Evolutionary conservation across 345 rosid species (phyloP).

Genomic region (Eucalyptus grandis): DNA sequence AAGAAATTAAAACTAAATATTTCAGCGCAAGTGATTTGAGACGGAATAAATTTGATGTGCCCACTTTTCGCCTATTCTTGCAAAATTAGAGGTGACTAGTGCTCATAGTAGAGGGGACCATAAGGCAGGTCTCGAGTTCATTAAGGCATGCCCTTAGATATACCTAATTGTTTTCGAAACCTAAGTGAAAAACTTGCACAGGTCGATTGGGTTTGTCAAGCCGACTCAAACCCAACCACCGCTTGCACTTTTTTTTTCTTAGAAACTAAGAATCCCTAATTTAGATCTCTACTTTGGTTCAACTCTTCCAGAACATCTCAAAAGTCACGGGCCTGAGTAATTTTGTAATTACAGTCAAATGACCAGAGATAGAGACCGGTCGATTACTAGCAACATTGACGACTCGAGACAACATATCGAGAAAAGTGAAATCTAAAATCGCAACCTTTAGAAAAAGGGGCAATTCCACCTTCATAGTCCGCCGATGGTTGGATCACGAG

Average conservation of each 20-base stretch:
- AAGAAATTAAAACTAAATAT: not conserved
- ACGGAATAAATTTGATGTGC: not conserved
- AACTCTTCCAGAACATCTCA: not conserved
- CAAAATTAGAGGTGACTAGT: too few species aligned
- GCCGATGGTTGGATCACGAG: not conserved
- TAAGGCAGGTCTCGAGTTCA: too few species aligned
- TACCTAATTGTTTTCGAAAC: too few species aligned
- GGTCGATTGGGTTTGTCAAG: too few species aligned
- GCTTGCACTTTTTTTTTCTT: accelerated
- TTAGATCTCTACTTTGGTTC: not conserved
- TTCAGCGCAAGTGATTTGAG: not conserved
- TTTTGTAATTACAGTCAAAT: too few species aligned
- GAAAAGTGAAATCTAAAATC: not conserved
- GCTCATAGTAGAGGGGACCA: too few species aligned
- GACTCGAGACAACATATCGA: not conserved
- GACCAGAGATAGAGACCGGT: not conserved
- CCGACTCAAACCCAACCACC: too few species aligned
- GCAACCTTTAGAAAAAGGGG: not conserved
- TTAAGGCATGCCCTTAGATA: too few species aligned
- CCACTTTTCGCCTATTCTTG: accelerated
- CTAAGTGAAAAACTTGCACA: too few species aligned
- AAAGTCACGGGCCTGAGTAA: not conserved
- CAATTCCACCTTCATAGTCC: not conserved
- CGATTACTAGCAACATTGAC: not conserved
- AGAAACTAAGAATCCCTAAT: not conserved